Percentiles rank a stretch among this genome's conserved stretches.
Conservation (phyloP, 176 grass and related monocot genomes). For the sorghum (Sorghum bicolor) region DNA sequence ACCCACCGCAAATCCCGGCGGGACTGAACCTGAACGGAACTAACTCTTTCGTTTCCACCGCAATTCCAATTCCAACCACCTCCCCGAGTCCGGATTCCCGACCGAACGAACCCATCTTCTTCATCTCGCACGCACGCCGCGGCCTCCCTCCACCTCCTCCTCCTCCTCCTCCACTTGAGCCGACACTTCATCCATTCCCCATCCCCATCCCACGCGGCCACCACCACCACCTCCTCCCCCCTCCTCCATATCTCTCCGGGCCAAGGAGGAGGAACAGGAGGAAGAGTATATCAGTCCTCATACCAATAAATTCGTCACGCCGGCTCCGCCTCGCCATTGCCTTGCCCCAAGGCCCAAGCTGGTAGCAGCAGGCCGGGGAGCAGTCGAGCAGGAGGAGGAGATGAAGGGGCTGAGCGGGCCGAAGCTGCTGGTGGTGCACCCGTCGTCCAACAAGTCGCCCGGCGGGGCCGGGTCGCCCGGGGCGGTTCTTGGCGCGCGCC, state of each 20-base stretch:
- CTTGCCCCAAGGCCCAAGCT: background rate
- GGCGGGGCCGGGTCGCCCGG: conserved; percentile 29
- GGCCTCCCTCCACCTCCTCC: background rate
- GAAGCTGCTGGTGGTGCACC: conserved; percentile 43
- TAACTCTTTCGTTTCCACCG: background rate
- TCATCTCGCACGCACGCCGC: background rate
- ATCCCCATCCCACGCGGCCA: background rate
- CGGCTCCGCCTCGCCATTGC: conserved; percentile 19
- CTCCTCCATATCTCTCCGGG: background rate
- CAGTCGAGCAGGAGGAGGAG: background rate
- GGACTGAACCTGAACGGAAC: background rate
- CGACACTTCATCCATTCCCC: conserved; percentile 22
- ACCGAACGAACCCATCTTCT: conserved; percentile 18
- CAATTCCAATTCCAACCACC: background rate
- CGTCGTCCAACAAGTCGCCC: conserved; percentile 37
- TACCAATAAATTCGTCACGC: background rate
- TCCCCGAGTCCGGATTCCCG: background rate
- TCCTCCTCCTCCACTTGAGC: background rate
- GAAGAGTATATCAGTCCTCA: background rate
- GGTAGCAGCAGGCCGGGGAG: background rate
- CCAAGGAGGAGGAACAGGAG: background rate
- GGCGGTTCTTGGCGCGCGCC: conserved; percentile 23
- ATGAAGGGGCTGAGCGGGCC: conserved; percentile 43
- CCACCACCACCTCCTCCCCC: background rate
- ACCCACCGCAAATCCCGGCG: conserved; percentile 40